A percentile compares a stretch with the other conserved stretches of the same genome.
Conservation (phyloP, 2,329 filamentous ascomycete species). For the Anisogramma anomala region DNA sequence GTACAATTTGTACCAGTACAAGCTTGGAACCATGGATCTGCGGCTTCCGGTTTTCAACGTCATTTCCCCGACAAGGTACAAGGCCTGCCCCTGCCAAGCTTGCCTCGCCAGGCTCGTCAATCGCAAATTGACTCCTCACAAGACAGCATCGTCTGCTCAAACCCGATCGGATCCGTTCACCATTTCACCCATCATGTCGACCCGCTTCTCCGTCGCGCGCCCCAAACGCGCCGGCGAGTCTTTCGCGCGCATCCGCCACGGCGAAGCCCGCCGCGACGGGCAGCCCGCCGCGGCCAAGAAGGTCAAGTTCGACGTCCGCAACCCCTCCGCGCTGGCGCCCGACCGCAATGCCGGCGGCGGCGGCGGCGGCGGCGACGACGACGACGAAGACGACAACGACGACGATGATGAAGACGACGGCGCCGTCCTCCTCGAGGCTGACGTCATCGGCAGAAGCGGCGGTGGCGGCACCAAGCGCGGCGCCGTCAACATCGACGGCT, state of each 20-base stretch:
- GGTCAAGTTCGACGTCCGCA: constrained; percentile 86
- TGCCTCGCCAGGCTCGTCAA: too few species aligned
- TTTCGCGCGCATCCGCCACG: constrained; percentile 64
- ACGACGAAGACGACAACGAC: constrained; percentile 89
- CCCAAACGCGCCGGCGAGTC: constrained; percentile 76
- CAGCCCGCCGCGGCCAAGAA: constrained; percentile 50
- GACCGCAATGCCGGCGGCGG: constrained; percentile 64
- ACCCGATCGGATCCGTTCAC: not conserved
- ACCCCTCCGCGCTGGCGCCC: constrained; percentile 81
- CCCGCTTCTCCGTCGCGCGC: constrained; percentile 53
- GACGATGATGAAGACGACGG: constrained; percentile 53
- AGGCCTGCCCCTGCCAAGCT: too few species aligned
- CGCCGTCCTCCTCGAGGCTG: constrained; percentile 69
- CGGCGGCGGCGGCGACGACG: constrained; percentile 55
- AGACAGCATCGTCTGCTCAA: not conserved
- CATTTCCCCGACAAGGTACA: too few species aligned
- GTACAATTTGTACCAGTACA: too few species aligned
- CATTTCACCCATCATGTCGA: constrained; percentile 33
- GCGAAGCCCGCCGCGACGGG: constrained; percentile 23
- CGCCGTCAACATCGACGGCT: constrained; percentile 91
- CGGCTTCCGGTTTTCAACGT: too few species aligned
- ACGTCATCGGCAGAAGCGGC: constrained; percentile 75
- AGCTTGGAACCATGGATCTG: too few species aligned
- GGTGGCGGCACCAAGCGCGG: constrained; percentile 73
- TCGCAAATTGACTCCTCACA: not conserved